Evolutionary conservation across 2,329 filamentous ascomycete species (phyloP), one percentile per base, ranked within the genome.

Genomic region (Neonectria magnoliae): DNA sequence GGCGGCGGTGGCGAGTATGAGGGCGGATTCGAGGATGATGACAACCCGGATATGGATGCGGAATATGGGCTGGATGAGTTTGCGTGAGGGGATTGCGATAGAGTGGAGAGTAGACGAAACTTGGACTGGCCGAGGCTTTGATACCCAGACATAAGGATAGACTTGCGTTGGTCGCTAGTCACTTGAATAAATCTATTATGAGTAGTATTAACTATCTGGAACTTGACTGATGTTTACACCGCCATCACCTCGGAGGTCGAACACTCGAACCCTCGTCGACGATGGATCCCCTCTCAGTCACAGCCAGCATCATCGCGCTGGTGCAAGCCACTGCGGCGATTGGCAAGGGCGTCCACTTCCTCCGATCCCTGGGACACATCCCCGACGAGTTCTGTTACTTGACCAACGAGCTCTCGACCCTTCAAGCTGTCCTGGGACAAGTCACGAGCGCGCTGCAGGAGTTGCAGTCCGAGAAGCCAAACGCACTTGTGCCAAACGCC

Each of bases 41-140:
- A 78, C 27, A 72, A 80, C 64, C 76, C 76, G 4, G 77, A 77
- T 4, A 76, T 80, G 76, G 79, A 80, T 63, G 77, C 74, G 1
- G 75, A 76, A 61, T 80, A 79, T 44, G 78, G 78, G 3, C 58
- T 79, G 29, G 74, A 79, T 31, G 71, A 74, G 58, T 73, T 71
- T 64, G 71, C 71, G 18, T 68, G 48, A 58, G 41, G 44, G 36
- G 36, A 27, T 27, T 13, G 9, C 16, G 36, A 42, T n/a, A 18
- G 47, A 18, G 20, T n/a, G 5, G 18, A 20, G 18, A 45, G 31
- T 50, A 20, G 27, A 57, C n/a, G 18, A 44, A 33, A 51, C 11
- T 36, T 51, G 48, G 10, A 51, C 47, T n/a, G n/a, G 48, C 38
- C 38, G 29, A 36, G 33, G 22, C 18, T 33, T 51, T 51, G 48